Evolutionary conservation across 768 basidiomycete genomes (phyloP).

Genomic region (Sarcomyxa edulis): DNA sequence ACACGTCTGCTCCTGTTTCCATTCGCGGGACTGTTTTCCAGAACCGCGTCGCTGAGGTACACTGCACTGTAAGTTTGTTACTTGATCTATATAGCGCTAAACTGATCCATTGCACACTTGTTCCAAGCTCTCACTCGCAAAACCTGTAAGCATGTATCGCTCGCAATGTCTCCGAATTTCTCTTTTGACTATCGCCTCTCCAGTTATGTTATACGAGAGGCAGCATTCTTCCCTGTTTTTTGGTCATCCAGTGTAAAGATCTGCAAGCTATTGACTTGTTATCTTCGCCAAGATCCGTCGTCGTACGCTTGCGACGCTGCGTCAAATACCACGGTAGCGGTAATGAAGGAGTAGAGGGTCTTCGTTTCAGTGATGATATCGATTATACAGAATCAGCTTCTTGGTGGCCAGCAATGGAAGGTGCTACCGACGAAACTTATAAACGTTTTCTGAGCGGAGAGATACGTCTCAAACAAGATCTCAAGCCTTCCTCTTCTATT

Average conservation of each 20-base stretch:
- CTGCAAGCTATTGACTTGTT: constrained; percentile 29
- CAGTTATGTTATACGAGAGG: constrained; percentile 37
- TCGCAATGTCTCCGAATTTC: background rate
- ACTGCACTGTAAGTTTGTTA: constrained; percentile 25
- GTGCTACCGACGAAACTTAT: constrained; percentile 6
- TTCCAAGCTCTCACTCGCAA: constrained; percentile 31
- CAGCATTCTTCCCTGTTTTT: constrained; percentile 28
- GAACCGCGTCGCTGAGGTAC: constrained; percentile 20
- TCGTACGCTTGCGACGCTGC: constrained; percentile 24
- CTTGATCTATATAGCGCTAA: constrained; percentile 1
- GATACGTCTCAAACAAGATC: constrained; percentile 26
- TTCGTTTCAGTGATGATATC: constrained; percentile 23
- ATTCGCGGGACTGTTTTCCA: constrained; percentile 31
- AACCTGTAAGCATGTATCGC: constrained; percentile 25
- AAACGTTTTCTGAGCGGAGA: constrained; percentile 28
- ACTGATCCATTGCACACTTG: constrained; percentile 4
- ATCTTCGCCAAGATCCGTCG: constrained; percentile 23
- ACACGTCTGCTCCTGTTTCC: constrained; percentile 32
- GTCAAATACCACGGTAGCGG: constrained; percentile 15
- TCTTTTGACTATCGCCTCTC: background rate
- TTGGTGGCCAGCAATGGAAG: constrained; percentile 25
- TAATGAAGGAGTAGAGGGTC: constrained; percentile 6
- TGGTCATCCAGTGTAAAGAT: constrained; percentile 26
- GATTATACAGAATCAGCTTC: constrained; percentile 23
- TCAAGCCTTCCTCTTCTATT: constrained; percentile 32